Conservation (phyloP, 2,329 filamentous ascomycete species). For the Taxawa tesnikishii region DNA sequence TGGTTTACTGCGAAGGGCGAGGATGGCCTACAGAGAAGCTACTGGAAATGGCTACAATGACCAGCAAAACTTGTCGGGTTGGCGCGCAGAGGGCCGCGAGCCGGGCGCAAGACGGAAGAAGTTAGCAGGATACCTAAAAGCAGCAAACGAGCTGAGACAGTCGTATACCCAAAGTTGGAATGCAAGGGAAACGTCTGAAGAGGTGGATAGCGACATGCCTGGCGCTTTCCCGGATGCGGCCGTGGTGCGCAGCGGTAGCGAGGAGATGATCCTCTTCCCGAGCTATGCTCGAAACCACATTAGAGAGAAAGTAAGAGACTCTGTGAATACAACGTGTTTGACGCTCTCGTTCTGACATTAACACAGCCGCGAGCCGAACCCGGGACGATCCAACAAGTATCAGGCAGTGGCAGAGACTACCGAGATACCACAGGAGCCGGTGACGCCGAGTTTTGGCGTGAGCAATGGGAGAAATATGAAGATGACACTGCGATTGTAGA, state of each 20-base stretch:
- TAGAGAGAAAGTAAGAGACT: constrained; percentile 32
- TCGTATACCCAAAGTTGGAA: constrained; percentile 47
- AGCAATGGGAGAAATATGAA: constrained; percentile 68
- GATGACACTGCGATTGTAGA: constrained; percentile 80
- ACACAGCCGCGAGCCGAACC: constrained; percentile 21
- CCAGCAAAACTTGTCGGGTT: constrained; percentile 12
- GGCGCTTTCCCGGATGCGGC: constrained; percentile 74
- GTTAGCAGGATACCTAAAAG: constrained; percentile 60
- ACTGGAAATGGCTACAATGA: constrained; percentile 21
- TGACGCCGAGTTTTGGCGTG: constrained; percentile 63
- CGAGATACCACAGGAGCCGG: constrained; percentile 35
- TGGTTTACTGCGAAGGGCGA: constrained; percentile 12
- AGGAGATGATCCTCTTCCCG: constrained; percentile 91
- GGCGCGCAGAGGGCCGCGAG: constrained; percentile 34
- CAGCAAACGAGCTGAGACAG: constrained; percentile 60
- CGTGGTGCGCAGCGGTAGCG: constrained; percentile 66
- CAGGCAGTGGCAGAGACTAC: constrained; percentile 27
- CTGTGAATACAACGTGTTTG: constrained; percentile 9
- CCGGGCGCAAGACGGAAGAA: constrained; percentile 65
- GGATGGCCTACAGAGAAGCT: constrained; percentile 18
- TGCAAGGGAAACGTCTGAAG: constrained; percentile 26
- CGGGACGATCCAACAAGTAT: constrained; percentile 22
- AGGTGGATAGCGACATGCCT: constrained; percentile 43
- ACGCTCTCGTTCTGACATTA: constrained; percentile 6
- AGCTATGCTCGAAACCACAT: constrained; percentile 74